Evolutionary conservation across 2,329 filamentous ascomycete species (phyloP).

Genomic region (Trichoderma polysporum): DNA sequence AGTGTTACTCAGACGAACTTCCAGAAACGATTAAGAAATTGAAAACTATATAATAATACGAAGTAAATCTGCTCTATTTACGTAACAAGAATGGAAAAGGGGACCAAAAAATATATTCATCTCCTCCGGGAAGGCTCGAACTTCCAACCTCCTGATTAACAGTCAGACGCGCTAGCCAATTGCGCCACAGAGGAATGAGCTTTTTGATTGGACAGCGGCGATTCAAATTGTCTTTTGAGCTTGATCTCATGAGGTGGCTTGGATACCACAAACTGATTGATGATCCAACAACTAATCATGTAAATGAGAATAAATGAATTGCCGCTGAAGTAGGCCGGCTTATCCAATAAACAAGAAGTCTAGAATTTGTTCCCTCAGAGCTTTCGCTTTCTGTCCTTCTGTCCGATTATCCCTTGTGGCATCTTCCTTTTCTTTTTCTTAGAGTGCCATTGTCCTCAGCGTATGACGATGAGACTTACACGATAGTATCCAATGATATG

Average conservation of each 20-base stretch:
- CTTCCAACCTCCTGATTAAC: slow-evolving; percentile 41
- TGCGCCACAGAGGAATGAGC: slow-evolving; percentile 41
- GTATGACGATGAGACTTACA: not conserved
- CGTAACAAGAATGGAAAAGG: not conserved
- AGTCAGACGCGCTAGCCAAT: slow-evolving; percentile 62
- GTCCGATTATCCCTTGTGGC: no score
- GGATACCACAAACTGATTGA: not conserved
- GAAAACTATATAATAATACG: not conserved
- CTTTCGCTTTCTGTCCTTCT: no score
- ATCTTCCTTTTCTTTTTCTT: no score
- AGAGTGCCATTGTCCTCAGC: not conserved
- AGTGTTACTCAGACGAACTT: not conserved
- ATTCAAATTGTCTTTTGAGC: not conserved
- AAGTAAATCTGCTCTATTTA: not conserved
- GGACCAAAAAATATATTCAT: not conserved
- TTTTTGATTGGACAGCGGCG: not conserved
- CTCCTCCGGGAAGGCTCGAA: slow-evolving; percentile 25
- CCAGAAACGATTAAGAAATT: no score
- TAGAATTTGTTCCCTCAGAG: not conserved
- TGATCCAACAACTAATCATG: not conserved
- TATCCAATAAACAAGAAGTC: no score
- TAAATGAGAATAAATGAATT: no score
- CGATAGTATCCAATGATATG: not conserved
- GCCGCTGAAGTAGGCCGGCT: no score
- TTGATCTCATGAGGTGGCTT: not conserved